Conservation (phyloP, 768 basidiomycete genomes). For the Kockovaella imperatae region DNA sequence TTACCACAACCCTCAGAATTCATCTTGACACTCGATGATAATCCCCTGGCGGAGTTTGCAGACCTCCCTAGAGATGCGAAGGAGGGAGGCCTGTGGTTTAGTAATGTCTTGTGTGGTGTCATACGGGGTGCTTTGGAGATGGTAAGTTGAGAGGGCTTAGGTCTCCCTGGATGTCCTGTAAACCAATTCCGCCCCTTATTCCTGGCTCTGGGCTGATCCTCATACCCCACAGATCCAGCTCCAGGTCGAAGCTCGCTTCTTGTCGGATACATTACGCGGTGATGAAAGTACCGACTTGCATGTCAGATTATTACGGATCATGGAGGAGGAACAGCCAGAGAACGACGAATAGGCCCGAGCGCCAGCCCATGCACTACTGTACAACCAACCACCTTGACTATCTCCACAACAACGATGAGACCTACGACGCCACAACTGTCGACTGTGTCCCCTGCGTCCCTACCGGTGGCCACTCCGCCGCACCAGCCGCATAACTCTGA, state of each 20-base stretch:
- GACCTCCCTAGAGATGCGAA: conserved; percentile 83
- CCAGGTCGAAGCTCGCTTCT: conserved; percentile 81
- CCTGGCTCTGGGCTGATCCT: background rate
- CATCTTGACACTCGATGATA: conserved; percentile 82
- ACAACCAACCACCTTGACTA: background rate
- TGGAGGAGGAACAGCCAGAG: conserved; percentile 92
- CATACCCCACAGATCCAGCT: conserved; percentile 67
- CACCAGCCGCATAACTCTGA: conserved; percentile 6
- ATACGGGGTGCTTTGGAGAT: conserved; percentile 89
- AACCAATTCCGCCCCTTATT: background rate
- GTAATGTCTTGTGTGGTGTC: conserved; percentile 91
- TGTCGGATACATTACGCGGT: conserved; percentile 83
- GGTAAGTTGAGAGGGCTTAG: conserved; percentile 50
- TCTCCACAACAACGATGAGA: background rate
- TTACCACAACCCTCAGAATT: conserved; percentile 51
- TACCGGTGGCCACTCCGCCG: conserved; percentile 7
- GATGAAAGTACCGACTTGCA: conserved; percentile 91
- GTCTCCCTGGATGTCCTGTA: background rate
- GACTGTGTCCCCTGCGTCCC: background rate
- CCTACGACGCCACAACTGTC: background rate
- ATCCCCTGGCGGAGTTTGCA: conserved; percentile 92
- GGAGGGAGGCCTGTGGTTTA: conserved; percentile 92
- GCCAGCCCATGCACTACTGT: background rate
- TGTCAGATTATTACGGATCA: conserved; percentile 77
- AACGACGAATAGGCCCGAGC: conserved; percentile 66